Percentiles rank a stretch among this genome's conserved stretches.
phyloP scores from a whole-genome alignment of 352 stramenopile genomes.

The Phytophthora pluvialis region DNA sequence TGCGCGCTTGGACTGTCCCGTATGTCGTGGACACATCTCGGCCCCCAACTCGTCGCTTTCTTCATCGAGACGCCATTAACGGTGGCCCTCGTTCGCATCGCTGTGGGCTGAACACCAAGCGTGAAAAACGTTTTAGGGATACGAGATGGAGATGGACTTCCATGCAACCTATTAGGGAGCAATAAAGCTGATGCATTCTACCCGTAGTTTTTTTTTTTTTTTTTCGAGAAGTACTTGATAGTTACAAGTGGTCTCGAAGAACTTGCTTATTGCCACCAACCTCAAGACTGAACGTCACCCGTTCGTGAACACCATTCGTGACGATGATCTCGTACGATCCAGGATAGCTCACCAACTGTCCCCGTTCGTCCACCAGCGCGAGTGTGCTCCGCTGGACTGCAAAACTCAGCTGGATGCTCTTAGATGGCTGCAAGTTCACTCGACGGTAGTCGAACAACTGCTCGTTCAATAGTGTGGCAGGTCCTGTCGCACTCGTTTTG shows the following conservation, averaged over 20 bases:
- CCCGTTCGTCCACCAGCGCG: slow-evolving; percentile 61
- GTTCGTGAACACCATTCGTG: slow-evolving; percentile 74
- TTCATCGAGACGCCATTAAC: slow-evolving; percentile 18
- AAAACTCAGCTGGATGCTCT: slow-evolving; percentile 50
- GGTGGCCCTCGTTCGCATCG: no score
- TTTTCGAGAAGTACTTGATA: slow-evolving; percentile 14
- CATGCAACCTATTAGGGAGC: no score
- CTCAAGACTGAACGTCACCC: slow-evolving; percentile 49
- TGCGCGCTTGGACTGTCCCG: slow-evolving; percentile 64
- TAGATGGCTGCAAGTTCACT: slow-evolving; percentile 49
- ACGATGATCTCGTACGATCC: slow-evolving; percentile 81
- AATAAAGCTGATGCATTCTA: no score
- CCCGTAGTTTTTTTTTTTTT: neutral
- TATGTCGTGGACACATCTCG: slow-evolving; percentile 48
- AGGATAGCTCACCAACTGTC: slow-evolving; percentile 60
- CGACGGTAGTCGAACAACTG: slow-evolving; percentile 78
- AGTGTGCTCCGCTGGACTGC: slow-evolving; percentile 53
- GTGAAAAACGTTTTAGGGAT: neutral
- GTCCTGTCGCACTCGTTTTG: slow-evolving; percentile 58
- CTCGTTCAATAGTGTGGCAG: slow-evolving; percentile 70
- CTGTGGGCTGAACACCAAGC: neutral
- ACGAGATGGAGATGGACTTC: no score
- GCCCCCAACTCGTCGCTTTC: slow-evolving; percentile 11
- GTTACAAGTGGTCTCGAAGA: neutral
- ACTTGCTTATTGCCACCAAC: no score